Evolutionary conservation across 495 filamentous ascomycete genomes (phyloP).

Genomic region (Eremomyces bilateralis): DNA sequence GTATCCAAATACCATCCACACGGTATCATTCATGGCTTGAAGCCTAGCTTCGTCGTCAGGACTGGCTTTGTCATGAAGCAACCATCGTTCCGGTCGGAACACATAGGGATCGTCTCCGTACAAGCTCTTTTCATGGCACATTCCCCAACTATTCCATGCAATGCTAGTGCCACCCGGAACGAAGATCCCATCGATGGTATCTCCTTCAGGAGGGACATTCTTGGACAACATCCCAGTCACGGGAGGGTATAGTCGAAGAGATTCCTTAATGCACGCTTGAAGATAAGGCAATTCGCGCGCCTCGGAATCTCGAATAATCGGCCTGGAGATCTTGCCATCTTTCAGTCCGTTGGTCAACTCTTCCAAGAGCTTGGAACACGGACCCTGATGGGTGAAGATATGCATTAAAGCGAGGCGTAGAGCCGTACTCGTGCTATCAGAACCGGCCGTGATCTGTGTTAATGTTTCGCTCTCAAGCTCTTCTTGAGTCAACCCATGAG

Average conservation of each 20-base stretch:
- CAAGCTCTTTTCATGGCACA: constrained; percentile 10
- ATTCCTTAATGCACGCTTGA: constrained; percentile 9
- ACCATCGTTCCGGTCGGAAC: constrained; percentile 17
- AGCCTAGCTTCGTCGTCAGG: constrained; percentile 7
- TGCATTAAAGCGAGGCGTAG: constrained; percentile 2
- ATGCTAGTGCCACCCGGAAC: constrained; percentile 7
- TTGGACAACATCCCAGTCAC: constrained; percentile 5
- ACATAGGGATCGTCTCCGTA: constrained; percentile 16
- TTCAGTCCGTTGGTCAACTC: constrained; percentile 4
- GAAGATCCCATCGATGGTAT: constrained; percentile 3
- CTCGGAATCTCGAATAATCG: constrained; percentile 1
- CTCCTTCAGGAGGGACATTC: constrained; percentile 5
- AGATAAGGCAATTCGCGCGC: constrained; percentile 8
- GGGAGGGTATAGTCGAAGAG: constrained; percentile 6
- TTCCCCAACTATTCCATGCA: constrained; percentile 7
- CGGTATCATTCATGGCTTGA: constrained; percentile 6
- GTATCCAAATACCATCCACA: constrained; percentile 16
- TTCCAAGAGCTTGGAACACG: constrained; percentile 2
- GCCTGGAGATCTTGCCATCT: constrained; percentile 1
- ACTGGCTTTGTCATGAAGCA: no score
- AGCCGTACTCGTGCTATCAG: constrained; percentile 1
- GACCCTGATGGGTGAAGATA: constrained; percentile 1
- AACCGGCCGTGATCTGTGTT: constrained; percentile 1
- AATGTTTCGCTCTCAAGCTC: constrained; percentile 1
- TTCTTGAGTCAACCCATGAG: constrained; percentile 1